phyloP scores from a whole-genome alignment of 169 alveolate genomes.

The Babesia divergens region DNA sequence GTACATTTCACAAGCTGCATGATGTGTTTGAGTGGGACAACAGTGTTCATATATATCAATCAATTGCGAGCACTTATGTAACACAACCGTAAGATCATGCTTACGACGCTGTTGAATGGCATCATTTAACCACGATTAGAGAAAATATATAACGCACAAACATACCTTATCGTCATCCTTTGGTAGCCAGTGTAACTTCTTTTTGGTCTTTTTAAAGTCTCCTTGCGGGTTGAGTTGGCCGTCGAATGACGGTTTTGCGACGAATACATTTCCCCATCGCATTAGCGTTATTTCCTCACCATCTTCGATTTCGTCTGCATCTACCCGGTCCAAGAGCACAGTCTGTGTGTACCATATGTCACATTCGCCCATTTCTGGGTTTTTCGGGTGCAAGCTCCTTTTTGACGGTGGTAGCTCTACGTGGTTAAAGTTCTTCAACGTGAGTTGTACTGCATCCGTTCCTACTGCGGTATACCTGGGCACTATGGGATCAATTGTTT shows the following conservation, averaged over 20 bases:
- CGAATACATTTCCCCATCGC: conserved; percentile 94
- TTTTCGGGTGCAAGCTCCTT: conserved; percentile 91
- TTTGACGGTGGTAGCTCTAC: conserved; percentile 49
- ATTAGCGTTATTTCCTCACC: conserved; percentile 95
- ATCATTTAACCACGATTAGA: no score
- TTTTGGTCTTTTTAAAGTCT: conserved; percentile 90
- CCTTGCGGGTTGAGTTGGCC: conserved; percentile 84
- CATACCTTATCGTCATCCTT: conserved; percentile 67
- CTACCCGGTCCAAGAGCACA: conserved; percentile 86
- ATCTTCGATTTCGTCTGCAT: conserved; percentile 83
- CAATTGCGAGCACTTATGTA: no score
- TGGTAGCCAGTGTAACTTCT: conserved; percentile 89
- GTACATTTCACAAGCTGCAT: conserved; percentile 70
- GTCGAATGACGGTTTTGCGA: conserved; percentile 72
- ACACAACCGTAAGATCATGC: no score
- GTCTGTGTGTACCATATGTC: conserved; percentile 71
- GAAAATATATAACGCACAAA: background rate
- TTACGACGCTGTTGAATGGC: no score
- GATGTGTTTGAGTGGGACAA: no score
- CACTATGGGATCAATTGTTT: conserved; percentile 90
- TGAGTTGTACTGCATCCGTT: conserved; percentile 42
- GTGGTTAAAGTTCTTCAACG: conserved; percentile 51
- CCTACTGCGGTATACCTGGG: conserved; percentile 93
- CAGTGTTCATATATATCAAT: no score
- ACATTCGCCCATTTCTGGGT: conserved; percentile 87